Evolutionary conservation across 139 green algal genomes (phyloP).

Genomic region (Chlorella sp.): DNA sequence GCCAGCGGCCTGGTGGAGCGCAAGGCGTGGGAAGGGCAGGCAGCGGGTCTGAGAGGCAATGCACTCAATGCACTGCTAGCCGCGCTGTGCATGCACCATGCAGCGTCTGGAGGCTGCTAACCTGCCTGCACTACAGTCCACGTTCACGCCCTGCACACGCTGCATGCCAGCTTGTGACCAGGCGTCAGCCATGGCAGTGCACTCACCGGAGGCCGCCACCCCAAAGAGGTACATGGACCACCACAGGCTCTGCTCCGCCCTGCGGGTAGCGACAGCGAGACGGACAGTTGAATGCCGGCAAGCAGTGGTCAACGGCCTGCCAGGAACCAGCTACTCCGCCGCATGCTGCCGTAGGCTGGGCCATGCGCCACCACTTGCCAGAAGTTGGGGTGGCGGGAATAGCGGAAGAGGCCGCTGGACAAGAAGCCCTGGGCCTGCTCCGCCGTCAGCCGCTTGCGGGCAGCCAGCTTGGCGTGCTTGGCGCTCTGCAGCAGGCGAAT

Average conservation of each 20-base stretch:
- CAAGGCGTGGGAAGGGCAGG: too few relatives aligned
- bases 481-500: slow-evolving; percentile 20
- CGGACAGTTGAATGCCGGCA: background rate
- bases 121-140: too few relatives aligned
- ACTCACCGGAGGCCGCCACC: slow-evolving; percentile 26
- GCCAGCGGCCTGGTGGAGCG: slow-evolving; percentile 9
- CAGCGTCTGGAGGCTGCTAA: too few relatives aligned
- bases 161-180: background rate
- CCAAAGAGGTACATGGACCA: slow-evolving; percentile 46
- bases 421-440: slow-evolving; percentile 35
- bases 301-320: too few relatives aligned
- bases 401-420: slow-evolving; percentile 33
- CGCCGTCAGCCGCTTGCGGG: background rate
- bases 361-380: too few relatives aligned
- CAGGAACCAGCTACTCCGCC: too few relatives aligned
- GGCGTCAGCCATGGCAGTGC: too few relatives aligned
- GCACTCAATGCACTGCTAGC: too few relatives aligned
- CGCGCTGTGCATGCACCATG: too few relatives aligned
- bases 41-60: too few relatives aligned
- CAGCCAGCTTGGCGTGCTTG: slow-evolving; percentile 24
- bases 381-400: slow-evolving; percentile 45
- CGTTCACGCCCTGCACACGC: too few relatives aligned
- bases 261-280: slow-evolving; percentile 34
- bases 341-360: too few relatives aligned
- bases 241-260: slow-evolving; percentile 49